phyloP scores from a whole-genome alignment of 2,329 filamentous ascomycete species.

The Rutstroemia sp. region DNA sequence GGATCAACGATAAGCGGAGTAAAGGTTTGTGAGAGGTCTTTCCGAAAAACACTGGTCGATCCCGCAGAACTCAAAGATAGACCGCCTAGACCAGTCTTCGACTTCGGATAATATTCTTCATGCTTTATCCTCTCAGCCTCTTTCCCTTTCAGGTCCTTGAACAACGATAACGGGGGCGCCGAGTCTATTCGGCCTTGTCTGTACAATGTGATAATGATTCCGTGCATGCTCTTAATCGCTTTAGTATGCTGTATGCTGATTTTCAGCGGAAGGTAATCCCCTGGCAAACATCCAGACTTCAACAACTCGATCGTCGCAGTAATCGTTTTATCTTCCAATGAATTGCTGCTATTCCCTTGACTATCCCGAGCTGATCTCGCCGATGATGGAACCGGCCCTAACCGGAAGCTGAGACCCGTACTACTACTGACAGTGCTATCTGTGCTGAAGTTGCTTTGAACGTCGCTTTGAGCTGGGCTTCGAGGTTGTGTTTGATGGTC shows the following conservation, averaged over 20 bases:
- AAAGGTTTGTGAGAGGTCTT: slow-evolving; percentile 85
- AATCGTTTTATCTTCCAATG: slow-evolving; percentile 65
- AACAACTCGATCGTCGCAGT: slow-evolving; percentile 78
- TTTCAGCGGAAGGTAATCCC: slow-evolving; percentile 73
- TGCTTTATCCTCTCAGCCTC: slow-evolving; percentile 58
- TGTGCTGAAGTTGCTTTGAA: slow-evolving; percentile 62
- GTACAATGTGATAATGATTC: slow-evolving; percentile 88
- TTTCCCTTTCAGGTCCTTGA: slow-evolving; percentile 45
- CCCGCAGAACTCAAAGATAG: slow-evolving; percentile 80
- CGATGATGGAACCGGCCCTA: slow-evolving; percentile 31
- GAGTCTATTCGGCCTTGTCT: slow-evolving; percentile 87
- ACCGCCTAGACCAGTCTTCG: slow-evolving; percentile 77
- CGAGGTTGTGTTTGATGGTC: slow-evolving; percentile 38
- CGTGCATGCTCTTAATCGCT: slow-evolving; percentile 81
- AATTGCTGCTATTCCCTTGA: slow-evolving; percentile 42
- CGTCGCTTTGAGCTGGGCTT: slow-evolving; percentile 42
- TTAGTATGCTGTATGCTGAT: slow-evolving; percentile 85
- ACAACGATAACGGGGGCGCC: slow-evolving; percentile 45
- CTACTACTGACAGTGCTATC: slow-evolving; percentile 46
- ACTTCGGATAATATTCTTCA: slow-evolving; percentile 80
- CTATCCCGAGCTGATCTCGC: slow-evolving; percentile 37
- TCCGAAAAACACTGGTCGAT: slow-evolving; percentile 88
- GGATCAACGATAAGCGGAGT: slow-evolving; percentile 86
- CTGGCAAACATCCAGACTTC: slow-evolving; percentile 76
- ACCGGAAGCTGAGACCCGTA: slow-evolving; percentile 38